Base-by-base conservation (phyloP, 2,329 filamentous ascomycete genomes). In the Fusarium napiforme region DNA sequence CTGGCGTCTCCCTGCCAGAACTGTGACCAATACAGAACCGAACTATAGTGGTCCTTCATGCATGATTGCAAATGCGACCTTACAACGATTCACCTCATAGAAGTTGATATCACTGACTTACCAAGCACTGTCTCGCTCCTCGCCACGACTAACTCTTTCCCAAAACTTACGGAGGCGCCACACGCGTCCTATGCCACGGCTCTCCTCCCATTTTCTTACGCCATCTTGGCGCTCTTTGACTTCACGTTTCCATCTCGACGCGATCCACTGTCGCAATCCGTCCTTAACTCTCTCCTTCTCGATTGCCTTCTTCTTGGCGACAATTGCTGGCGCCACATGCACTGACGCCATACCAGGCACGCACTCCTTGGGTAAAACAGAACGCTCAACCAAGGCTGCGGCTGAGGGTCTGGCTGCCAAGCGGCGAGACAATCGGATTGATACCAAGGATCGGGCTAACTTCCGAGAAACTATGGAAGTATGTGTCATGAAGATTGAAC, bases 281-380 rank as follows among this genome's bases (percentile, higher is more conserved):
- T 93, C 91, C 78, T 93, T 93, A 47, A 93, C 84, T 67, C 86
- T 85, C 82, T 93, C 91, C 74, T 87, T 87, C 82, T 93, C 92
- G 21, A 93, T 85, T 18, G 87, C 87, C 62, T 89, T 85, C 77
- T 89, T 88, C 72, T 86, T 86, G 34, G 89, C 90, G n/a, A 93
- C 87, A 39, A 93, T 82, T 2, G 84, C 87, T 1, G 91, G 91
- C 2, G 90, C 88, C 4, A 92, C 84, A 60, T 79, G 79, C 69
- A 80, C 82, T 61, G 74, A 79, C 63, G 74, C 71, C 74, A 83
- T 79, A 32, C 85, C 85, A 10, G 86, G 85, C 19, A 89, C 87
- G 77, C 90, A 92, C 79, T 93, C 91, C 49, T 85, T 84, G 2
- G 91, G 92, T 36, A 94, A 82, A 36, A 94, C 91, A 34, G 88